Evolutionary conservation across 1,284 basidiomycete species (phyloP), one percentile per base, ranked within the genome.

Genomic region (Microbotryomycetes sp.): DNA sequence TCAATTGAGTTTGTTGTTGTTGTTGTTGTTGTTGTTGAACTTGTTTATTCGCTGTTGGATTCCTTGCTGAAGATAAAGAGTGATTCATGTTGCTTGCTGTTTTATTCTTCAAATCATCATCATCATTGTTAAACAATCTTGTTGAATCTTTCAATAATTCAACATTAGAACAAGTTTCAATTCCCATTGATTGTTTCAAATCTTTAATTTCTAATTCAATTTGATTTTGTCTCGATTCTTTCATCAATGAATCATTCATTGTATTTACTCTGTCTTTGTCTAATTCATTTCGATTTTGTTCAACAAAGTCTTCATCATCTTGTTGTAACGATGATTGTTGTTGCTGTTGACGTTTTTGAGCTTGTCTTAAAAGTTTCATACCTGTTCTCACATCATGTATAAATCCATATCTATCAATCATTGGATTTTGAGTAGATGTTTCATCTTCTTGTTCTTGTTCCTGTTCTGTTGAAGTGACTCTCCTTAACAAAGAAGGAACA

Each of bases 351-450:
- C 36, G 87, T 86, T 49, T 32, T 28, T 69, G 48, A n/a, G 61
- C 61, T 50, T 87, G 81, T 7, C 86, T 74, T 30, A 92, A 80
- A 23, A 92, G 77, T 19, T 89, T 78, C n/a, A 88, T 80, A 70
- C 92, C 89, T 66, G 83, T 81, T 26, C 85, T 84, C 14, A 91
- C 82, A 70, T 91, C 89, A 68, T 92, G 96, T 72, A 96, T 87
- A 78, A 97, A 97, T 0, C 94, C 94, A 73, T 90, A 97, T 9
- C 91, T 84, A 72, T 97, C 94, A 5, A 92, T 92, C 67, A 96
- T 79, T 2, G 85, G 84, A 50, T 85, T 81, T n/a, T n/a, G n/a
- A n/a, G n/a, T n/a, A n/a, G n/a, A n/a, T n/a, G n/a, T n/a, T 47
- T 83, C 82, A 49, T 77, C 80, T 59, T 80, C 78, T 42, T 9